Evolutionary conservation across 768 basidiomycete species (phyloP), one percentile per base, ranked within the genome.

Genomic region (Gloeostereum incarnatum): DNA sequence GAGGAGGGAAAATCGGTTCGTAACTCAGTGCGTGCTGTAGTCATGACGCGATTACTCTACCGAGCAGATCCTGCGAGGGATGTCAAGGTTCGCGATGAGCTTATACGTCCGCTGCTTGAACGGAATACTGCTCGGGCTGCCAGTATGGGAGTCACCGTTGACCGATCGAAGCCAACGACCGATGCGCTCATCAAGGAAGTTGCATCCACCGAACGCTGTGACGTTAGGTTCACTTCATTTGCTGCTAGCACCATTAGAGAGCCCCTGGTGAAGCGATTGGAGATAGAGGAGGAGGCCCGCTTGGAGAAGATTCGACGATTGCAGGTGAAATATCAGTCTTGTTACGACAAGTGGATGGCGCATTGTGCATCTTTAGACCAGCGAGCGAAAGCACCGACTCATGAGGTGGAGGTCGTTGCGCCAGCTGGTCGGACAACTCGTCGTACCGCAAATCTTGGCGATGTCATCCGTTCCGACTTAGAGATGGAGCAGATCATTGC

Each of bases 401-500:
- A 62, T 0, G 75, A 68, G 25, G 53, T 56, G 3, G 68, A 68
- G 42, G 40, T 49, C 2, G 43, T 58, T 14, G 60, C 66, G 27
- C 62, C 64, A 29, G 47, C 64, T 27, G 63, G 68, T 16, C 69
- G 87, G 36, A 80, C 82, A 29, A 88, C 86, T 6, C 73, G 87
- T 20, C 76, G 88, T 18, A 75, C 81, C 7, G 80, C 82, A 0
- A 63, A 61, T 30, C 61, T 87, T 45, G 88, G 88, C 19, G 93
- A 96, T 57, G 81, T 88, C 10, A 92, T 92, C 11, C 81, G 90
- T 3, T 91, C 92, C 13, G 93, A 97, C 58, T 71, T 94, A 40
- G 94, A 97, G 65, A 92, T 96, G 78, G 88, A 96, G 51, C 90
- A 92, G 60, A 91, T 98, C 53, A 85, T 98, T 41, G 89, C 89